Base-by-base conservation (phyloP, 2,329 filamentous ascomycete species). In the Pseudopyricularia cyperi region DNA sequence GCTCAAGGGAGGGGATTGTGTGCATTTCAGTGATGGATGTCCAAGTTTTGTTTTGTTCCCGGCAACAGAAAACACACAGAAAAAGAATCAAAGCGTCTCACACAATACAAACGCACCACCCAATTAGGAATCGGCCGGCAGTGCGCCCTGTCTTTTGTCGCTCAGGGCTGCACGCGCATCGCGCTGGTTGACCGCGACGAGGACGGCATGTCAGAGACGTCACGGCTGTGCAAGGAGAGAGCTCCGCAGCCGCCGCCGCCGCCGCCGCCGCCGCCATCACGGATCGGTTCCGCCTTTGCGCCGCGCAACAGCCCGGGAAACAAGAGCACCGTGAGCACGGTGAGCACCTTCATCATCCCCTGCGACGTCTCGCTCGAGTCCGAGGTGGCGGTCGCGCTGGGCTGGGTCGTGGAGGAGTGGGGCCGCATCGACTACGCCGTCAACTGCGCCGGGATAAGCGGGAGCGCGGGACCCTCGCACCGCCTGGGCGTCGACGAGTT, bases 381-480 rank as follows among this genome's bases (percentile, higher is more conserved):
- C 1, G 59, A 68, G 4, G 61, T 74, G 8, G 54, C 64, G 4
- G 51, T 51, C 3, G 61, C 67, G 9, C 59, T 73, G 50, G 60
- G 61, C 4, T 56, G 49, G 4, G 60, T 63, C 3, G 61, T 69
- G 4, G 54, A 57, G 2, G 56, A 59, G 14, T 71, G 68, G 52
- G 66, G 66, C 0, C 61, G 70, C 4, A 63, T 74, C 15, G 71
- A 74, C 59, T 74, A 74, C 58, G 68, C 67, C 17, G 65, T 71
- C 34, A 73, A 74, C 58, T 67, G 63, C 53, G 72, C 71, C 24
- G 64, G 69, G n/a, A 65, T 71, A 7, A 62, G 70, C 26, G 65
- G 65, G n/a, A 62, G 62, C 30, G 62, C 62, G 26, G 63, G 64
- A 14, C 60, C 62, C 3, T 70, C 68, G 1, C 61, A 66, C 44